Evolutionary conservation across 192 early-diverging fungal species (phyloP).

Genomic region (Gigaspora rosea): DNA sequence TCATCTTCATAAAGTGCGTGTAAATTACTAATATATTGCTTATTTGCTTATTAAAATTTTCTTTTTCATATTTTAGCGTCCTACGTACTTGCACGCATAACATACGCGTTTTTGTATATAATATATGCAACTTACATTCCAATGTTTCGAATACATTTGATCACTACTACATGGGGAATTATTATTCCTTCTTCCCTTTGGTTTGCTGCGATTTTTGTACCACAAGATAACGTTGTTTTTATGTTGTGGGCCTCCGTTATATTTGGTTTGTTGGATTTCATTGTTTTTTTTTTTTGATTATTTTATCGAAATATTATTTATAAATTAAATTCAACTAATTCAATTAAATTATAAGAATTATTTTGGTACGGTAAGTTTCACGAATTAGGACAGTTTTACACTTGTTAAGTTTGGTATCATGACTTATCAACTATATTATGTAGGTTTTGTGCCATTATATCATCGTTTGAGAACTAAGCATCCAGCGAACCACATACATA

Average conservation of each 20-base stretch:
- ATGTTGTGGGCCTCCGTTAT: background rate
- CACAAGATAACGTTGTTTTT: background rate
- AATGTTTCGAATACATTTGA: conserved; percentile 20
- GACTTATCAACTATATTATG: no score
- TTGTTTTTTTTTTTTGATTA: no score
- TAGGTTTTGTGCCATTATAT: background rate
- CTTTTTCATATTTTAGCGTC: background rate
- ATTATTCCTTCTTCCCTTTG: conserved; percentile 22
- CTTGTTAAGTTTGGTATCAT: background rate
- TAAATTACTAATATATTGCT: background rate
- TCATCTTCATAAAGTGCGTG: background rate
- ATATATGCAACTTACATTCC: conserved; percentile 10
- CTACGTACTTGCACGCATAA: conserved; percentile 10
- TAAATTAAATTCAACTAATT: background rate
- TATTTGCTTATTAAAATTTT: background rate
- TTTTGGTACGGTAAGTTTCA: background rate
- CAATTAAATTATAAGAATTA: background rate
- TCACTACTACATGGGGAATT: conserved; percentile 16
- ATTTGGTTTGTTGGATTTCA: conserved; percentile 8
- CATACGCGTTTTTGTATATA: background rate
- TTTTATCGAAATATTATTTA: background rate
- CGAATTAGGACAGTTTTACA: background rate
- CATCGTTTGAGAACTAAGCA: background rate
- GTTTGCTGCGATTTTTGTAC: conserved; percentile 5
- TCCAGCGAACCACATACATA: conserved; percentile 2